phyloP scores from a whole-genome alignment of 2,329 filamentous ascomycete genomes.

The Ophiocordyceps camponoti-rufipedis region DNA sequence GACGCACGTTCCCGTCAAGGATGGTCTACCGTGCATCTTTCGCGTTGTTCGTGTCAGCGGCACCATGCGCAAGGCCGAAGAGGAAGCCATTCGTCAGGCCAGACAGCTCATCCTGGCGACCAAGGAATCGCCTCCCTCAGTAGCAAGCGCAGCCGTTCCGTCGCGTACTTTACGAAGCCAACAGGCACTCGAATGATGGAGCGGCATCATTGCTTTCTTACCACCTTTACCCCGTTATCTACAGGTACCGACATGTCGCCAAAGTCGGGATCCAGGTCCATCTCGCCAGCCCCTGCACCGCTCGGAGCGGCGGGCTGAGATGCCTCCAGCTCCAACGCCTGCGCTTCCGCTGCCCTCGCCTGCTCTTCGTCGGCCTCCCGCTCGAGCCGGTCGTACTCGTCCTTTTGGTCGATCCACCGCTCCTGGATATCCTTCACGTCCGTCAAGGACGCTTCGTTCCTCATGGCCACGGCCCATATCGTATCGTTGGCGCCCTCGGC shows the following conservation, averaged over 20 bases:
- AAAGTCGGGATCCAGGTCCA: constrained; percentile 25
- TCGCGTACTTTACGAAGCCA: background rate
- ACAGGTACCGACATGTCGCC: constrained; percentile 31
- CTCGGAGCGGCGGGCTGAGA: constrained; percentile 7
- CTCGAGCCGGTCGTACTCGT: constrained; percentile 71
- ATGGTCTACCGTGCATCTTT: constrained; percentile 53
- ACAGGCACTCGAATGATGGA: constrained; percentile 14
- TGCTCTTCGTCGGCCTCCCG: constrained; percentile 58
- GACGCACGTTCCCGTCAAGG: constrained; percentile 43
- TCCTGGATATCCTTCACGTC: constrained; percentile 86
- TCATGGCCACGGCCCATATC: constrained; percentile 93
- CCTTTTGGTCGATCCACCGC: constrained; percentile 82
- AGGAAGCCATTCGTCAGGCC: constrained; percentile 70
- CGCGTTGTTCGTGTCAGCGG: constrained; percentile 77
- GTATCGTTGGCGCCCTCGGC: constrained; percentile 88
- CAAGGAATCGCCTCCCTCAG: constrained; percentile 19
- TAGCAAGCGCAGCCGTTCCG: background rate
- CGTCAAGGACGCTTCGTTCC: constrained; percentile 53
- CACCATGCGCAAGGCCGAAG: constrained; percentile 81
- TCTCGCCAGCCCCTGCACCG: constrained; percentile 1
- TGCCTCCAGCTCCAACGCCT: constrained; percentile 18
- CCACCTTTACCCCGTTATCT: constrained; percentile 53
- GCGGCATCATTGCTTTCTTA: constrained; percentile 40
- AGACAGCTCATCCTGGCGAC: constrained; percentile 53
- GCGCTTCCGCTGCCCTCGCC: constrained; percentile 27